Evolutionary conservation across 331 rosid genomes (phyloP).

Genomic region (Dryas integrifolia): DNA sequence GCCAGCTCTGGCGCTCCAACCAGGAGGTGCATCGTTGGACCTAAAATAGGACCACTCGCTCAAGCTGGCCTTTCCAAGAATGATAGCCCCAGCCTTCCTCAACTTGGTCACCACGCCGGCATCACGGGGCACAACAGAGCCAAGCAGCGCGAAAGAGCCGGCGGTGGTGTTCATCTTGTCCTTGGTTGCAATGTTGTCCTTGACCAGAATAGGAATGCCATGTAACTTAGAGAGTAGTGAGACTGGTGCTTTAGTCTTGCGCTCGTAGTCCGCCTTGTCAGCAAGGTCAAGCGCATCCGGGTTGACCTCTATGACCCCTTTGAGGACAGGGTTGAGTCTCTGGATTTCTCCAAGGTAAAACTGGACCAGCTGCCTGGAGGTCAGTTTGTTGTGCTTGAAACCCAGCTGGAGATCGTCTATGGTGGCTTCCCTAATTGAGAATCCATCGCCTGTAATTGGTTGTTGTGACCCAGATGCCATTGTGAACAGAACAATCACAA

Average conservation of each 20-base stretch:
- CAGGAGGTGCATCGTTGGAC: conserved; percentile 20
- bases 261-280: conserved; percentile 39
- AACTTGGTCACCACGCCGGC: conserved; percentile 39
- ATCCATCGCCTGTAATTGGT: not conserved
- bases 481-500: conserved; percentile 17
- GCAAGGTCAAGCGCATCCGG: conserved; percentile 41
- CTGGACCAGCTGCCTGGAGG: conserved; percentile 27
- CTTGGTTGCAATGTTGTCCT: conserved; percentile 50
- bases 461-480: not conserved
- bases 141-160: conserved; percentile 48
- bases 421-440: conserved; percentile 43
- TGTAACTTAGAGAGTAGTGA: conserved; percentile 21
- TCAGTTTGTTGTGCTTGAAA: conserved; percentile 24
- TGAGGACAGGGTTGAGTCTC: conserved; percentile 39
- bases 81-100: conserved; percentile 47
- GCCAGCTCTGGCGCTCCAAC: conserved; percentile 47
- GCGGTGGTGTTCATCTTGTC: conserved; percentile 43
- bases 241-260: conserved; percentile 22
- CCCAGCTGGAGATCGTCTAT: conserved; percentile 33
- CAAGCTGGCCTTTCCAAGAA: conserved; percentile 46
- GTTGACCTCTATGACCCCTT: conserved; percentile 47
- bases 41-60: conserved; percentile 40
- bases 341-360: conserved; percentile 33
- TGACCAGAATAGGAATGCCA: conserved; percentile 53
- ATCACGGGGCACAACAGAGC: conserved; percentile 46